Percentiles rank a stretch among this genome's conserved stretches.
Evolutionary conservation across 371 early-diverging fungal species (phyloP).

Genomic region (Rhizomucor miehei): DNA sequence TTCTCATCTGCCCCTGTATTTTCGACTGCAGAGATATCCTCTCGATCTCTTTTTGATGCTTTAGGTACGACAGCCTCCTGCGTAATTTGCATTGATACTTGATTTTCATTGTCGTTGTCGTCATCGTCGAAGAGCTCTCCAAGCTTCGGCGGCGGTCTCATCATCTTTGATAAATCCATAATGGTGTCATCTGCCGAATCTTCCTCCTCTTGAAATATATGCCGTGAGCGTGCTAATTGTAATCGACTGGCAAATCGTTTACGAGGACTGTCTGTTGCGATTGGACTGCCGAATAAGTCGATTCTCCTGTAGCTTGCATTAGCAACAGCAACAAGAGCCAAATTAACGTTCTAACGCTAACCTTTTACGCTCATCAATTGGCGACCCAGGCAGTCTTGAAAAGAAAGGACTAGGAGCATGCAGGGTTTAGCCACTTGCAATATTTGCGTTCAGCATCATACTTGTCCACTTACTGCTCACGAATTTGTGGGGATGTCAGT

Average conservation of each 20-base stretch:
- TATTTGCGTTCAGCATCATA: neutral
- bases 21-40: too few species aligned
- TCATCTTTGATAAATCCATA: too few species aligned
- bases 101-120: neutral
- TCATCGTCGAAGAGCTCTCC: too few species aligned
- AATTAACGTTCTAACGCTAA: neutral
- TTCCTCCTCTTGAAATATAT: constrained; percentile 1
- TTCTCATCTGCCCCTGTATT: too few species aligned
- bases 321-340: neutral
- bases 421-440: too few species aligned
- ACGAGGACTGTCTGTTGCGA: constrained; percentile 1
- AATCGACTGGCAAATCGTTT: constrained; percentile 1
- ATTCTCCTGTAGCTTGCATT: constrained; percentile 1
- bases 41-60: too few species aligned
- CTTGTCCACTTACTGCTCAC: neutral
- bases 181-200: neutral
- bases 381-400: constrained; percentile 2
- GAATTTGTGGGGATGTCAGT: too few species aligned
- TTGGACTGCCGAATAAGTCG: constrained; percentile 16
- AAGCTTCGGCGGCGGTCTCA: too few species aligned
- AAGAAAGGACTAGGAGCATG: constrained; percentile 3
- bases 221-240: neutral
- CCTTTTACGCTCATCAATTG: constrained; percentile 9
- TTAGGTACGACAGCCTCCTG: too few species aligned
- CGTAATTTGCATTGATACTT: neutral